Evolutionary conservation across 495 filamentous ascomycete genomes (phyloP).

Genomic region (Penicillium argentinense): DNA sequence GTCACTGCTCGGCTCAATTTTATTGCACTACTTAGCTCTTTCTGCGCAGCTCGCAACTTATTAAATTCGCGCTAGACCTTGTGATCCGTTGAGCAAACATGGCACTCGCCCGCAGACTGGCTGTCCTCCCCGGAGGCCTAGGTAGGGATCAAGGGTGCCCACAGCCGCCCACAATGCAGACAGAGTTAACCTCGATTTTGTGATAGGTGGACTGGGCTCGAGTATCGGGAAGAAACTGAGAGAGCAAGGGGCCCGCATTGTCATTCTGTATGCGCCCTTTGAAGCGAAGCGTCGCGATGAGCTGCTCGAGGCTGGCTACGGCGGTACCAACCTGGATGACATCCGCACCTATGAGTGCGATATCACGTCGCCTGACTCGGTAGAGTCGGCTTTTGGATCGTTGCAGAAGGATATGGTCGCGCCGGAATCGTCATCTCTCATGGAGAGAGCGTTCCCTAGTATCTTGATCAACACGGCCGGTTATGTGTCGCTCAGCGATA

Average conservation of each 20-base stretch:
- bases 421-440: constrained; percentile 10
- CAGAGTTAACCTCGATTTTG: constrained; percentile 4
- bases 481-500: constrained; percentile 41
- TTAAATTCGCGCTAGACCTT: not conserved
- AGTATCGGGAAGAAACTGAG: constrained; percentile 39
- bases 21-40: not conserved
- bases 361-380: constrained; percentile 39
- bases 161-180: not conserved
- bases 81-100: constrained; percentile 11
- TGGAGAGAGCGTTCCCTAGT: constrained; percentile 27
- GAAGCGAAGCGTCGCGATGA: constrained; percentile 37
- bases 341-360: constrained; percentile 44
- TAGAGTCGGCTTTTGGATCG: constrained; percentile 30
- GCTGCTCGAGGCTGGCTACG: constrained; percentile 33
- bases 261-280: constrained; percentile 44
- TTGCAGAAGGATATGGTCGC: constrained; percentile 22
- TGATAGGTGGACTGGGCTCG: constrained; percentile 38
- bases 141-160: constrained; percentile 24
- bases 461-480: constrained; percentile 45
- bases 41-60: not conserved
- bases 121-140: constrained; percentile 41
- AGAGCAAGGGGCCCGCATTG: constrained; percentile 36
- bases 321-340: constrained; percentile 12
- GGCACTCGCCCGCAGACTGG: constrained; percentile 36
- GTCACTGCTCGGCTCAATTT: not conserved